These are phyloP conservation scores for Ophiosphaerella herpotricha DNA, from an alignment of 2,329 filamentous ascomycete genomes.

Conservation along the genomic window DNA sequence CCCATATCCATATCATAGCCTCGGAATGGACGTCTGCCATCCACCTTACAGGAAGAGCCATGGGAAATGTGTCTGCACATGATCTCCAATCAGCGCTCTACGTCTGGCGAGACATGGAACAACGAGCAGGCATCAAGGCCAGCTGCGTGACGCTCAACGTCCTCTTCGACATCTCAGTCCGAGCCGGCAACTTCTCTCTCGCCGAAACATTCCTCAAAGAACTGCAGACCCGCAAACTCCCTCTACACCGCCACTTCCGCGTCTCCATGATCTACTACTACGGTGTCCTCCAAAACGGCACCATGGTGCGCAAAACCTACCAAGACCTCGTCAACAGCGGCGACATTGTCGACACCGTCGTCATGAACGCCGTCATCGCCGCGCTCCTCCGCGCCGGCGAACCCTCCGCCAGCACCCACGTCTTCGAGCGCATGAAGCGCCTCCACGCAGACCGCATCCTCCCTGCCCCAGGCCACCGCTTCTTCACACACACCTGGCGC, in stretches of 20 bases:
- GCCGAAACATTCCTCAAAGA: slow-evolving; percentile 85
- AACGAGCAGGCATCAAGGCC: slow-evolving; percentile 64
- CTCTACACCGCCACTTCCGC: slow-evolving; percentile 78
- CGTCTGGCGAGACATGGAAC: slow-evolving; percentile 91
- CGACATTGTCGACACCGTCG: slow-evolving; percentile 84
- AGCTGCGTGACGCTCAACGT: slow-evolving; percentile 90
- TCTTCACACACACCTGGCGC: slow-evolving; percentile 48
- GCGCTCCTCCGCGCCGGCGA: slow-evolving; percentile 79
- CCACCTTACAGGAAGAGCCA: slow-evolving; percentile 75
- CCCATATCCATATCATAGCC: slow-evolving; percentile 69
- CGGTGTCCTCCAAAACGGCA: slow-evolving; percentile 73
- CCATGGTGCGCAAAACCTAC: slow-evolving; percentile 77
- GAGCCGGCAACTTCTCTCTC: slow-evolving; percentile 79
- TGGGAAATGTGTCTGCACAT: slow-evolving; percentile 60
- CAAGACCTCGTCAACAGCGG: slow-evolving; percentile 80
- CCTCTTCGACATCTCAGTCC: slow-evolving; percentile 85
- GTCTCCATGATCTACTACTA: slow-evolving; percentile 83
- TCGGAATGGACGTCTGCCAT: slow-evolving; percentile 85
- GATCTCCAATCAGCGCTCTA: slow-evolving; percentile 72
- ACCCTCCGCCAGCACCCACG: slow-evolving; percentile 69
- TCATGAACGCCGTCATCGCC: slow-evolving; percentile 84
- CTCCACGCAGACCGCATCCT: slow-evolving; percentile 52
- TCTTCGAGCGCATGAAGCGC: slow-evolving; percentile 83
- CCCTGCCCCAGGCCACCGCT: slow-evolving; percentile 30
- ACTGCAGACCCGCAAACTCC: slow-evolving; percentile 71